These are phyloP conservation scores for Aspergillus fumigatiaffinis DNA, from an alignment of 2,329 filamentous ascomycete genomes.

Conservation along the genomic window DNA sequence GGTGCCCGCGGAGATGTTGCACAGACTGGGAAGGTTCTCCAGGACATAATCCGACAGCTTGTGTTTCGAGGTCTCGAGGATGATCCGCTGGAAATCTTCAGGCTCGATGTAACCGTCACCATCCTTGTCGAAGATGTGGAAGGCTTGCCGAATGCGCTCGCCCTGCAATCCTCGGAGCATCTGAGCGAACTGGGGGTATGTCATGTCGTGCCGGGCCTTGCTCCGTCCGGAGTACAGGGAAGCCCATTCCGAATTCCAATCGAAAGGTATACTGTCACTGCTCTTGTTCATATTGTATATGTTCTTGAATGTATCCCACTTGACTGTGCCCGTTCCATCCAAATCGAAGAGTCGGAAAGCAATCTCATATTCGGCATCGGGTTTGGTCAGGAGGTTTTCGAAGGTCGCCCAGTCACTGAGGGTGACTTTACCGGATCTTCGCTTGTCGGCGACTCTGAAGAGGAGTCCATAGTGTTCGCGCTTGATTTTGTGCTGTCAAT, in stretches of 20 bases:
- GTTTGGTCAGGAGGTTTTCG: constrained; percentile 87
- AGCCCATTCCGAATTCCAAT: constrained; percentile 97
- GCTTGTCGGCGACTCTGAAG: constrained; percentile 84
- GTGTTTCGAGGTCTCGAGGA: constrained; percentile 85
- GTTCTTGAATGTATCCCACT: constrained; percentile 81
- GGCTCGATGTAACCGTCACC: constrained; percentile 93
- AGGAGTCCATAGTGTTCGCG: constrained; percentile 92
- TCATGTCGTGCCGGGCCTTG: constrained; percentile 83
- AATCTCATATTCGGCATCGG: constrained; percentile 98
- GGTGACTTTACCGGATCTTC: constrained; percentile 66
- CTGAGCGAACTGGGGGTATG: constrained; percentile 95
- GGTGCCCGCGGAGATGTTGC: constrained; percentile 86
- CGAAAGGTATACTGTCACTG: constrained; percentile 80
- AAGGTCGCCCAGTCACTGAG: constrained; percentile 88
- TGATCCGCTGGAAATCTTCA: constrained; percentile 94
- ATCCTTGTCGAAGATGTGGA: constrained; percentile 85
- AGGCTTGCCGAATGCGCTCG: constrained; percentile 92
- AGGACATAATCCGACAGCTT: constrained; percentile 97
- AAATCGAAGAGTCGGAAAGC: constrained; percentile 95
- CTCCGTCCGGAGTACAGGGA: constrained; percentile 87
- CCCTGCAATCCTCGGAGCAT: constrained; percentile 96
- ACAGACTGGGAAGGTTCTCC: constrained; percentile 84
- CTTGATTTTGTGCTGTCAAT: constrained; percentile 86
- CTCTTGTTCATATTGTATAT: constrained; percentile 87
- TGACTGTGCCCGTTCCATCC: constrained; percentile 76